These are phyloP conservation scores for Xerophyta viscosa DNA, from an alignment of 106 monocot genomes.

Conservation along the genomic window DNA sequence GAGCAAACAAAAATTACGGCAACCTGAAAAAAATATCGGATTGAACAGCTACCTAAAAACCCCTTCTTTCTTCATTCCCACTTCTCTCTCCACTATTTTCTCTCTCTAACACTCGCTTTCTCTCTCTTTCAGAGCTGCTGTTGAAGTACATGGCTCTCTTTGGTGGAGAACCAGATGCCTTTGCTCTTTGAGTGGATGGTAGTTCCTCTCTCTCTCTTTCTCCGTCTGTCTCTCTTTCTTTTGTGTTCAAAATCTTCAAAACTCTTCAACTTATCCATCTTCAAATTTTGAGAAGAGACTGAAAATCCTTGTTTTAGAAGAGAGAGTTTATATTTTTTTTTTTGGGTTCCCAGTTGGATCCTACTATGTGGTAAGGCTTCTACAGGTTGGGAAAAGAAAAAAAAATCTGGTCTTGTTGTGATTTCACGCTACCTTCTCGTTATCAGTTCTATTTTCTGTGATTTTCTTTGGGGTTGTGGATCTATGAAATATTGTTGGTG, in stretches of 20 bases:
- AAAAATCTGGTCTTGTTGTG: too few species aligned
- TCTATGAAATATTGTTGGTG: too few species aligned
- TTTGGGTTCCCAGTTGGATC: too few species aligned
- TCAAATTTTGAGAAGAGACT: too few species aligned
- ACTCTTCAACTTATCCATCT: too few species aligned
- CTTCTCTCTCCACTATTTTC: not conserved
- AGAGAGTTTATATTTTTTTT: too few species aligned
- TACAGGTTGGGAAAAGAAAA: too few species aligned
- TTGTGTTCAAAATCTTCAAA: too few species aligned
- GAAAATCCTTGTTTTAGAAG: too few species aligned
- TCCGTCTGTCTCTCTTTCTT: not conserved
- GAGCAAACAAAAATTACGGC: not conserved
- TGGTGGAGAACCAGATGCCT: conserved; percentile 48
- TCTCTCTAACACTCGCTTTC: not conserved
- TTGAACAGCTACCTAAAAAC: conserved; percentile 10
- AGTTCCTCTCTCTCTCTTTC: not conserved
- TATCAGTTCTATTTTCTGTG: not conserved
- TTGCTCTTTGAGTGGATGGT: conserved; percentile 36
- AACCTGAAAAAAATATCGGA: conserved; percentile 5
- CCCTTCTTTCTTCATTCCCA: conserved; percentile 7
- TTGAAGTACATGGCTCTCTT: conserved; percentile 21
- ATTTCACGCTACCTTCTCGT: too few species aligned
- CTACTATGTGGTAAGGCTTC: too few species aligned
- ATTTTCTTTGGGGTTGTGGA: too few species aligned
- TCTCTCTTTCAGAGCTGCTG: conserved; percentile 11